Evolutionary conservation across 495 filamentous ascomycete genomes (phyloP).

Genomic region (Peziza echinospora): DNA sequence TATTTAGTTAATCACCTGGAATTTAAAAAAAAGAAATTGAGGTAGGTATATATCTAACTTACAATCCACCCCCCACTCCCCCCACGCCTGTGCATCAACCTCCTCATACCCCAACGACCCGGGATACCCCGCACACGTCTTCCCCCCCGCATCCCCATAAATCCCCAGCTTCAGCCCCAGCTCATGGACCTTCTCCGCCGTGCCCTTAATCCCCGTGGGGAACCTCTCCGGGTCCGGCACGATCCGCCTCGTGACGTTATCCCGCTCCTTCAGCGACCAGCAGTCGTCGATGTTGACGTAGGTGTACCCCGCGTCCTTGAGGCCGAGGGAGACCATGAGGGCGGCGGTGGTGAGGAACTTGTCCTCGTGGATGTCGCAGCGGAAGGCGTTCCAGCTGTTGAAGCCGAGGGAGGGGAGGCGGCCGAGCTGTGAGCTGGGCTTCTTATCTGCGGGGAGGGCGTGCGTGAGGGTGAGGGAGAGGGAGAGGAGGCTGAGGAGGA

Average conservation of each 20-base stretch:
- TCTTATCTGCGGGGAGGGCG: too few relatives aligned
- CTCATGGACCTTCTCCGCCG: constrained; percentile 33
- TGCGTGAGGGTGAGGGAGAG: too few relatives aligned
- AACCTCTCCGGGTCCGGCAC: constrained; percentile 36
- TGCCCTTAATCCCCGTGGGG: constrained; percentile 35
- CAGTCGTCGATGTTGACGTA: constrained; percentile 46
- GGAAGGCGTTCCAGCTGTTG: constrained; percentile 40
- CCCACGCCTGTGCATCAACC: too few relatives aligned
- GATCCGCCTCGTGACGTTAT: constrained; percentile 27
- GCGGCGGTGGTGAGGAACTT: constrained; percentile 31
- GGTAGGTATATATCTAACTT: too few relatives aligned
- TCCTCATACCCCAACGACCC: constrained; percentile 39
- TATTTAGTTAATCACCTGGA: too few relatives aligned
- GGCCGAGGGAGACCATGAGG: constrained; percentile 28
- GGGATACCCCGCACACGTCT: constrained; percentile 40
- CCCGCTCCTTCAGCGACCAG: constrained; percentile 33
- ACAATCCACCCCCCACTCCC: too few relatives aligned
- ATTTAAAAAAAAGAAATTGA: too few relatives aligned
- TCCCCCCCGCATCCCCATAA: constrained; percentile 36
- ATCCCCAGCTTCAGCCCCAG: constrained; percentile 43
- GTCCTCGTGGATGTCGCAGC: constrained; percentile 31
- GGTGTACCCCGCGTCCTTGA: constrained; percentile 44
- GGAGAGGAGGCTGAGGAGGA: too few relatives aligned
- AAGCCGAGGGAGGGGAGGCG: constrained; percentile 36
- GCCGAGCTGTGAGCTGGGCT: too few relatives aligned